phyloP scores from a whole-genome alignment of 805 yeast species.

The Sugiyamaella americana region DNA sequence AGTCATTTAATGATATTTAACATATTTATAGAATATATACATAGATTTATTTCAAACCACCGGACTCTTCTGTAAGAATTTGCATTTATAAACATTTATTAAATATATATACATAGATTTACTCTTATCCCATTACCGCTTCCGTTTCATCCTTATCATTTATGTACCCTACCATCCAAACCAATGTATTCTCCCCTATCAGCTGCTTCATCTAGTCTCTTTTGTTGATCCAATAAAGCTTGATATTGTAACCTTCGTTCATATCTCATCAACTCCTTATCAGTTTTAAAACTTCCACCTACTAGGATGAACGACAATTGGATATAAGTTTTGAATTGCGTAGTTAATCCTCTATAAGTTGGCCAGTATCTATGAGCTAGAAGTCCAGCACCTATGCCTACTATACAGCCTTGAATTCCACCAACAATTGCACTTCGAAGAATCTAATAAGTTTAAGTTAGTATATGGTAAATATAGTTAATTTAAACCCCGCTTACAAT shows the following conservation, averaged over 20 bases:
- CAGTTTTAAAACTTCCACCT: constrained; percentile 18
- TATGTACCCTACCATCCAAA: constrained; percentile 6
- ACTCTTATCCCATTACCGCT: no score
- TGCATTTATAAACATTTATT: no score
- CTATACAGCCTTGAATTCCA: constrained; percentile 18
- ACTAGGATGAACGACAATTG: constrained; percentile 18
- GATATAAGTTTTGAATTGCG: constrained; percentile 21
- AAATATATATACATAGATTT: no score
- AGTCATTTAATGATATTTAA: no score
- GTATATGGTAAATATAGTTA: not conserved
- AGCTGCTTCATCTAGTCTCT: constrained; percentile 17
- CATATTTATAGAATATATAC: no score
- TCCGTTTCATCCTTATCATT: no score
- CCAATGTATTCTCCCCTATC: constrained; percentile 19
- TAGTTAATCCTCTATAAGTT: constrained; percentile 16
- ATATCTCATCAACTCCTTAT: constrained; percentile 16
- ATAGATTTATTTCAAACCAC: no score
- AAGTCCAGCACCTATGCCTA: constrained; percentile 16
- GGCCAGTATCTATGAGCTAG: constrained; percentile 20
- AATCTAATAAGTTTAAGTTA: constrained; percentile 12
- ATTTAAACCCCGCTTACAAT: constrained; percentile 13
- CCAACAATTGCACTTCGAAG: constrained; percentile 17
- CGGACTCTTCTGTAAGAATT: no score
- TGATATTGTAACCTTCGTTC: constrained; percentile 17
- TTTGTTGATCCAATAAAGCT: constrained; percentile 15